These are phyloP conservation scores for Pisolithus orientalis DNA, from an alignment of 768 basidiomycete genomes.

Conservation along the genomic window DNA sequence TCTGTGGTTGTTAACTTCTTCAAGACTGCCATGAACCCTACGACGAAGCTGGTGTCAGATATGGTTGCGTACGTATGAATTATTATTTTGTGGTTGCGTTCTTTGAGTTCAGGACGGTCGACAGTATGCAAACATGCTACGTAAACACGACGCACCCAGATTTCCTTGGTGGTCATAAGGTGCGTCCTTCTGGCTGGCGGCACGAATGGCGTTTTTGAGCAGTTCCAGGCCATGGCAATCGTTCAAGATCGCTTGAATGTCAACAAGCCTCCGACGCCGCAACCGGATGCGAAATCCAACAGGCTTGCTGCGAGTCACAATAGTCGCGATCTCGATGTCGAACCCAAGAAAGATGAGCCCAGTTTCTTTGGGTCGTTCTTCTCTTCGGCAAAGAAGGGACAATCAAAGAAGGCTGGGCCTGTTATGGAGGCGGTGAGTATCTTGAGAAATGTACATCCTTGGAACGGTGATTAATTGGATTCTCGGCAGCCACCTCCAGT, in stretches of 20 bases:
- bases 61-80: constrained; percentile 71
- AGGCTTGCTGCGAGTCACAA: constrained; percentile 64
- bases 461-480: constrained; percentile 30
- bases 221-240: constrained; percentile 73
- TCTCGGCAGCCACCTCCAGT: constrained; percentile 63
- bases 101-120: constrained; percentile 3
- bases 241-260: constrained; percentile 79
- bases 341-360: constrained; percentile 79
- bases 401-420: constrained; percentile 56
- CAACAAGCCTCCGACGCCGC: constrained; percentile 58
- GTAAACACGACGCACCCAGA: constrained; percentile 99
- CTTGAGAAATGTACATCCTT: constrained; percentile 10
- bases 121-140: constrained; percentile 96
- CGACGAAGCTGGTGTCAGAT: constrained; percentile 89
- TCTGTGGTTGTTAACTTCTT: constrained; percentile 94
- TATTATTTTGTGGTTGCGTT: not conserved
- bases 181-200: constrained; percentile 12
- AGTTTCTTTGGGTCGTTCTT: constrained; percentile 98
- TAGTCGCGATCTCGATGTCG: constrained; percentile 92
- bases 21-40: constrained; percentile 90
- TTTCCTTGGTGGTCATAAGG: constrained; percentile 94
- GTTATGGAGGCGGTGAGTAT: constrained; percentile 51
- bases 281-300: constrained; percentile 61
- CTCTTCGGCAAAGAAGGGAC: constrained; percentile 53
- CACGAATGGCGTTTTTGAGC: not conserved